Evolutionary conservation across 768 basidiomycete species (phyloP).

Genomic region (Calocera viscosa): DNA sequence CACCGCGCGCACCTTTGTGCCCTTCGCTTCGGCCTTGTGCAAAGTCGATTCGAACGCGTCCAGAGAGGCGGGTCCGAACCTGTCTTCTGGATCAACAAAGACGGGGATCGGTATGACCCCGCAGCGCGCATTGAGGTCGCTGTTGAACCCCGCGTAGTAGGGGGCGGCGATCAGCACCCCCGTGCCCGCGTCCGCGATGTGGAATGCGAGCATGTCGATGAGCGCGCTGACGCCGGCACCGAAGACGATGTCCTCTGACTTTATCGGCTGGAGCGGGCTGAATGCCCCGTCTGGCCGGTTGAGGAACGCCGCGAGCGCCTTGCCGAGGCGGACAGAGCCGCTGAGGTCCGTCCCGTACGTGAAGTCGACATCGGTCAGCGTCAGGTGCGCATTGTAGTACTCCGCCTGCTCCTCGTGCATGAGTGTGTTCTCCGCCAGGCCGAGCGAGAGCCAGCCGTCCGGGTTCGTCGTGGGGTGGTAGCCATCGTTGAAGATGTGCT

Average conservation of each 20-base stretch:
- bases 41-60: background rate
- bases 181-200: background rate
- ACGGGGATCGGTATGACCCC: background rate
- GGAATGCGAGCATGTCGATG: conserved; percentile 5
- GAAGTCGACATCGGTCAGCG: background rate
- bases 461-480: background rate
- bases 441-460: background rate
- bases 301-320: background rate
- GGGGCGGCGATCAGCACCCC: background rate
- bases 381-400: background rate
- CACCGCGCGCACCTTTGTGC: background rate
- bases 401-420: background rate
- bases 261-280: background rate
- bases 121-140: background rate
- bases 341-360: conserved; percentile 1
- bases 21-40: background rate
- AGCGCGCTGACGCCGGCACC: background rate
- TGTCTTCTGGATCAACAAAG: background rate
- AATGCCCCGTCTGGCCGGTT: background rate
- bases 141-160: conserved; percentile 3
- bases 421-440: conserved; percentile 6
- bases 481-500: conserved; percentile 1
- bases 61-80: background rate
- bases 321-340: background rate
- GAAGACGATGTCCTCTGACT: background rate